These are phyloP conservation scores for Linanthus parryae DNA, from an alignment of 148 eudicot genomes.

Conservation along the genomic window DNA sequence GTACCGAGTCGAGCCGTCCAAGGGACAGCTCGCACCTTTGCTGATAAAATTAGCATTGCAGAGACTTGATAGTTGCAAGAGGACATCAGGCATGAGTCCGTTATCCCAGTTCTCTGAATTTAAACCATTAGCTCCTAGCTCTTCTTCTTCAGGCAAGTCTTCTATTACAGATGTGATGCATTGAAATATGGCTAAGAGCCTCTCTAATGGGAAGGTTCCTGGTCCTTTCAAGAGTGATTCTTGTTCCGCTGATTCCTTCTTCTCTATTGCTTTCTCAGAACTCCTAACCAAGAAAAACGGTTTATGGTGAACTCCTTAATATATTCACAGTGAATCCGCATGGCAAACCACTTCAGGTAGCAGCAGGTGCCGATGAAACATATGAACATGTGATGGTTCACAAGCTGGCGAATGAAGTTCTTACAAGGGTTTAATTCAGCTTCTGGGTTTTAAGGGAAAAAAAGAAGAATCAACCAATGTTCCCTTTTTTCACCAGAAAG, in stretches of 20 bases:
- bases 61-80: slow-evolving; percentile 89
- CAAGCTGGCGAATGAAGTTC: no score
- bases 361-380: no score
- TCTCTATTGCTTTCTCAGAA: slow-evolving; percentile 58
- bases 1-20: slow-evolving; percentile 90
- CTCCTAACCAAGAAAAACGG: slow-evolving; percentile 32
- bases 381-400: no score
- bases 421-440: no score
- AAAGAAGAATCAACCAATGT: no score
- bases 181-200: slow-evolving; percentile 83
- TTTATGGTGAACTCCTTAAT: not conserved
- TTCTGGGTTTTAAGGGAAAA: no score
- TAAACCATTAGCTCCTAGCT: slow-evolving; percentile 15
- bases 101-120: slow-evolving; percentile 26
- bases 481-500: no score
- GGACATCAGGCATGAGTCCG: slow-evolving; percentile 68
- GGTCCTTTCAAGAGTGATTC: slow-evolving; percentile 87
- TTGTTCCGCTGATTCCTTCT: slow-evolving; percentile 68
- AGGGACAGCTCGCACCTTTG: slow-evolving; percentile 85
- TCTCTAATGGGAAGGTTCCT: slow-evolving; percentile 91
- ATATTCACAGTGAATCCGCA: not conserved
- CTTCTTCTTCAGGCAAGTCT: slow-evolving; percentile 40
- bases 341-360: not conserved
- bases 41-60: slow-evolving; percentile 90
- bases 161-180: slow-evolving; percentile 69